These are phyloP conservation scores for Phylloporus sp. DNA, from an alignment of 768 basidiomycete genomes.

Conservation along the genomic window DNA sequence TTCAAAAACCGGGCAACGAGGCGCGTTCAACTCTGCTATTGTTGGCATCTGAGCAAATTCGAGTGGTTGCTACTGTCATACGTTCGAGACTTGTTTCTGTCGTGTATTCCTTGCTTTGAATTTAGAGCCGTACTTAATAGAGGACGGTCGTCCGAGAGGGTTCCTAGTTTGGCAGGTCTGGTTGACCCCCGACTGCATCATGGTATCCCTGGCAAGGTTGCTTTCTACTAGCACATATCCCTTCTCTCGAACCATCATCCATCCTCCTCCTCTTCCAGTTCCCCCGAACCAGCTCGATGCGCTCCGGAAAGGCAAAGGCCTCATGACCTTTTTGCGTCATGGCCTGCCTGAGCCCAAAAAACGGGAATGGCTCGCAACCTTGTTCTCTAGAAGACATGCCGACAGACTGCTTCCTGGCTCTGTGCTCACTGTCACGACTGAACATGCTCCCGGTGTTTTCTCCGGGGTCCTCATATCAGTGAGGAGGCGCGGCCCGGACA, in stretches of 20 bases:
- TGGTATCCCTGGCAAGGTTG: slow-evolving; percentile 16
- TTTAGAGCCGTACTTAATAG: slow-evolving; percentile 29
- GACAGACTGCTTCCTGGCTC: slow-evolving; percentile 74
- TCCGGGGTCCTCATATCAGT: slow-evolving; percentile 85
- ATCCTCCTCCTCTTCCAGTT: slow-evolving; percentile 42
- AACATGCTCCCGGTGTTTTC: slow-evolving; percentile 76
- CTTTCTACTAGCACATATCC: slow-evolving; percentile 46
- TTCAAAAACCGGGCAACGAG: slow-evolving; percentile 21
- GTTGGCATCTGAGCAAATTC: slow-evolving; percentile 9
- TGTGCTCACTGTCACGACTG: slow-evolving; percentile 74
- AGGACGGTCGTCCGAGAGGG: not conserved
- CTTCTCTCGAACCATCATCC: slow-evolving; percentile 66
- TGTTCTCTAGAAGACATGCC: slow-evolving; percentile 70
- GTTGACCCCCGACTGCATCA: slow-evolving; percentile 5
- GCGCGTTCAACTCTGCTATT: slow-evolving; percentile 11
- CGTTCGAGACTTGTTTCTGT: slow-evolving; percentile 17
- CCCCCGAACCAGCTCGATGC: slow-evolving; percentile 35
- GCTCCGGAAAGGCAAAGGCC: slow-evolving; percentile 64
- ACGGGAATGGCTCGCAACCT: slow-evolving; percentile 55
- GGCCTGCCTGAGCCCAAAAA: slow-evolving; percentile 65
- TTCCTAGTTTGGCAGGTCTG: slow-evolving; percentile 15
- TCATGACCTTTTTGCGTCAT: slow-evolving; percentile 70
- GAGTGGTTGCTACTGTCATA: slow-evolving; percentile 11
- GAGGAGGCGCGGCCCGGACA: slow-evolving; percentile 78
- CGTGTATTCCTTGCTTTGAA: slow-evolving; percentile 28